Conservation (phyloP, 2,329 filamentous ascomycete species). For the Fusarium piperis region DNA sequence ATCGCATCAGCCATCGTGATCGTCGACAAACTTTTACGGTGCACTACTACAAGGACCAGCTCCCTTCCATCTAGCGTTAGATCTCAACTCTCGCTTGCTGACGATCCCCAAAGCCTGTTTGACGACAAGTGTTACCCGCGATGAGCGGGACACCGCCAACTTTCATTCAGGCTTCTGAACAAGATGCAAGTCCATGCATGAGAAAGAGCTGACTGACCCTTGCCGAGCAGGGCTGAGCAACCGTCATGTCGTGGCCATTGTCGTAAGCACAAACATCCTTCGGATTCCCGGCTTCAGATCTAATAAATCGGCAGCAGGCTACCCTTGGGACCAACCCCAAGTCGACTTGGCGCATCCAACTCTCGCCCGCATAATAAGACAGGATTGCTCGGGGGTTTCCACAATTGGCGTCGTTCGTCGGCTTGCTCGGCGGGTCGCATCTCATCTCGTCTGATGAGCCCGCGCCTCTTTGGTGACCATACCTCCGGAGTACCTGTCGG, state of each 20-base stretch:
- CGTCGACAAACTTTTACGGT: neutral
- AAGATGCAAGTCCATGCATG: neutral
- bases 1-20: slow-evolving; percentile 6
- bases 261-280: slow-evolving; percentile 4
- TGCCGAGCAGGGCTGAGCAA: slow-evolving; percentile 34
- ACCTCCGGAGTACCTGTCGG: neutral
- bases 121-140: neutral
- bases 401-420: neutral
- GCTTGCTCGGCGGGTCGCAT: slow-evolving; percentile 3
- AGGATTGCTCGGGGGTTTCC: slow-evolving; percentile 13
- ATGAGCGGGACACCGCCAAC: neutral
- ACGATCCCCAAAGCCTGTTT: slow-evolving; percentile 10
- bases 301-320: neutral
- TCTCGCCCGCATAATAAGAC: neutral
- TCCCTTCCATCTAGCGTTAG: neutral
- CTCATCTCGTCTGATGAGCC: neutral
- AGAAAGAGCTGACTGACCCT: neutral
- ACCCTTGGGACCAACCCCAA: neutral
- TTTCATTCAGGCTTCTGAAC: neutral
- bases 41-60: neutral
- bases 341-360: neutral
- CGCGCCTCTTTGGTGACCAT: neutral
- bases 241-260: slow-evolving; percentile 26
- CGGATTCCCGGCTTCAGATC: neutral
- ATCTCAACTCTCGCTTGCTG: neutral